A percentile compares a stretch with the other conserved stretches of the same genome.
phyloP scores from a whole-genome alignment of 177 flowering plant genomes.

The Vitis hybrid region DNA sequence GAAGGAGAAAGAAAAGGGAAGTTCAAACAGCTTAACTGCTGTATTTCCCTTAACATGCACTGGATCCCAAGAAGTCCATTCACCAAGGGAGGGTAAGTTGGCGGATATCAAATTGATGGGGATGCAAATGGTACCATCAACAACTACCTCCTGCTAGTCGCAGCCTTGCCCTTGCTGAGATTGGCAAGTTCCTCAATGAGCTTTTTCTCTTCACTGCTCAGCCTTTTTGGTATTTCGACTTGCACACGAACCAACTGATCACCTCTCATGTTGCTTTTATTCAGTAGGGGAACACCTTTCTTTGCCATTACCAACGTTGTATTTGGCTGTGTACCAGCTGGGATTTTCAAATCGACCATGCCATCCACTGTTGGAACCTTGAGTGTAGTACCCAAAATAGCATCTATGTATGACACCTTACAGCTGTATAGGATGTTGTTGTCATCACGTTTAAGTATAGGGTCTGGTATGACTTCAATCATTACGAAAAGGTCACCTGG shows the following conservation, averaged over 20 bases:
- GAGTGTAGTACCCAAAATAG: slow-evolving; percentile 74
- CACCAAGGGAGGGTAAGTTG: neutral
- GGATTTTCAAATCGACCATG: slow-evolving; percentile 75
- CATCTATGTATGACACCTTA: slow-evolving; percentile 80
- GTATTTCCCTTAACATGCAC: neutral
- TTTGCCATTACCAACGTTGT: slow-evolving; percentile 87
- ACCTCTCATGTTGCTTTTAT: slow-evolving; percentile 73
- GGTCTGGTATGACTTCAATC: slow-evolving; percentile 72
- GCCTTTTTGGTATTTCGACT: slow-evolving; percentile 79
- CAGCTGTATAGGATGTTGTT: slow-evolving; percentile 82
- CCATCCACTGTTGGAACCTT: slow-evolving; percentile 95
- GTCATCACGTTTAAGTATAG: slow-evolving; percentile 79
- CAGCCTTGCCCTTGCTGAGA: slow-evolving; percentile 64
- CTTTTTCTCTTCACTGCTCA: slow-evolving; percentile 76
- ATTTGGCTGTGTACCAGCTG: slow-evolving; percentile 85
- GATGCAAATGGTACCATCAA: neutral
- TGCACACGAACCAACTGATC: slow-evolving; percentile 89
- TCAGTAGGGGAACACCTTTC: slow-evolving; percentile 78
- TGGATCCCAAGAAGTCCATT: neutral
- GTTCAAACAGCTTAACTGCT: too few relatives aligned
- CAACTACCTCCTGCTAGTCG: slow-evolving; percentile 49
- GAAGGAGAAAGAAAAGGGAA: too few relatives aligned
- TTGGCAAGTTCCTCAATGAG: slow-evolving; percentile 75
- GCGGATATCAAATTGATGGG: neutral
- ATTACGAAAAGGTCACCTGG: slow-evolving; percentile 87